Evolutionary conservation across 257 asterid genomes (phyloP).

Genomic region (Solanum chmielewskii): DNA sequence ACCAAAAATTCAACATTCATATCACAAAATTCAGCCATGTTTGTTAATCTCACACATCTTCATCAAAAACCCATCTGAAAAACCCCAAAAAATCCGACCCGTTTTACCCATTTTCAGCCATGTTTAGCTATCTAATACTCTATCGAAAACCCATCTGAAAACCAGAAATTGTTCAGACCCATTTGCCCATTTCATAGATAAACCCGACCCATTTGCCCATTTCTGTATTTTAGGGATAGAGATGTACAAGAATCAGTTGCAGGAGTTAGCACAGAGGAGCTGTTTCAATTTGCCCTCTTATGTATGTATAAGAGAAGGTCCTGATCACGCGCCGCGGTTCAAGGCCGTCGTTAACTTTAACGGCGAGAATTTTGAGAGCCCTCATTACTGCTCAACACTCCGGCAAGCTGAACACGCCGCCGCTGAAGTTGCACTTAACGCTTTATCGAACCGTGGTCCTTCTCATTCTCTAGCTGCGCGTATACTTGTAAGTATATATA

Average conservation of each 20-base stretch:
- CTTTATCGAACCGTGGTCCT: constrained; percentile 52
- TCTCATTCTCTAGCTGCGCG: constrained; percentile 66
- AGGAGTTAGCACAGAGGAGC: constrained; percentile 89
- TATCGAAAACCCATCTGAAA: not conserved
- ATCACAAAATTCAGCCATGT: not conserved
- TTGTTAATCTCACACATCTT: not conserved
- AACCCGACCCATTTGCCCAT: not conserved
- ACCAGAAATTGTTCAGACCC: not conserved
- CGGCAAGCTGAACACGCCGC: constrained; percentile 86
- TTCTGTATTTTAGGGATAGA: not conserved
- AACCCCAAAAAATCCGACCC: not conserved
- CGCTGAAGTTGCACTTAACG: constrained; percentile 64
- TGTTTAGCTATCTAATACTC: not conserved
- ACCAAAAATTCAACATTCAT: not conserved
- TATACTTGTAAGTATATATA: constrained; percentile 36
- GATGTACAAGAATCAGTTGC: constrained; percentile 91
- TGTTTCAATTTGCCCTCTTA: constrained; percentile 79
- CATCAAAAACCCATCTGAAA: not conserved
- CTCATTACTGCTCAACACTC: constrained; percentile 53
- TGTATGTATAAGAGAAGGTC: constrained; percentile 68
- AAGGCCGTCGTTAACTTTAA: constrained; percentile 63
- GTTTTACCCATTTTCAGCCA: not conserved
- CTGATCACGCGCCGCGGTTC: constrained; percentile 91
- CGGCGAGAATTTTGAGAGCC: constrained; percentile 63
- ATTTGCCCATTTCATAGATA: not conserved